Base-by-base conservation (phyloP, 768 basidiomycete genomes). In the Tricholoma terreum region DNA sequence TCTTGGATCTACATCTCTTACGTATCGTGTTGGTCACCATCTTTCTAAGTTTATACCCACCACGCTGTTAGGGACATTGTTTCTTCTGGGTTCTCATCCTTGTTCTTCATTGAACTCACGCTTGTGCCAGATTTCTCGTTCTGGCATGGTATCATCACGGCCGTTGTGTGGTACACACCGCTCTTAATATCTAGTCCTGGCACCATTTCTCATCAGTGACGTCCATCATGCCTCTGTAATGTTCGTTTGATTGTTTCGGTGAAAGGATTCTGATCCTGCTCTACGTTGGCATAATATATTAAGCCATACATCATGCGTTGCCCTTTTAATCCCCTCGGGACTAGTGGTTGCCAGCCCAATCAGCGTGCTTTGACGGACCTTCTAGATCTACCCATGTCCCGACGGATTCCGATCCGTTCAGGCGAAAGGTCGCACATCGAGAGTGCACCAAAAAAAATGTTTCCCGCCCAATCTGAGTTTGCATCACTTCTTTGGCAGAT, bases 401-500 rank as follows among this genome's bases (percentile, higher is more conserved):
- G 50, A 22, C 12, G n/a, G 31, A 11, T 22, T 43, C 8, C 31
- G 33, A 22, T 21, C 24, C 52, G n/a, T 50, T 14, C 24, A 40
- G n/a, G n/a, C n/a, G n/a, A n/a, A n/a, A n/a, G n/a, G n/a, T n/a
- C n/a, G n/a, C n/a, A n/a, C n/a, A n/a, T n/a, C n/a, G n/a, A n/a
- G n/a, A n/a, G n/a, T n/a, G 24, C 24, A 27, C 24, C 24, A 2
- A 27, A 27, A 27, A 6, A 2, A 27, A 27, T 27, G 24, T 6
- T 27, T 6, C 24, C 24, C 24, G 24, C 2, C 24, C 24, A 27
- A 27, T 27, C 24, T 3, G 24, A 45, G 30, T 17, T 10, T 48
- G 45, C 14, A 22, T 15, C 22, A 22, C 22, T 21, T 46, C 12
- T 27, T 46, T 54, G 52, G 52, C 52, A 54, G 52, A 54, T 54